Conservation (phyloP, 805 yeast genomes). For the Saccharomycopsis fermentans region DNA sequence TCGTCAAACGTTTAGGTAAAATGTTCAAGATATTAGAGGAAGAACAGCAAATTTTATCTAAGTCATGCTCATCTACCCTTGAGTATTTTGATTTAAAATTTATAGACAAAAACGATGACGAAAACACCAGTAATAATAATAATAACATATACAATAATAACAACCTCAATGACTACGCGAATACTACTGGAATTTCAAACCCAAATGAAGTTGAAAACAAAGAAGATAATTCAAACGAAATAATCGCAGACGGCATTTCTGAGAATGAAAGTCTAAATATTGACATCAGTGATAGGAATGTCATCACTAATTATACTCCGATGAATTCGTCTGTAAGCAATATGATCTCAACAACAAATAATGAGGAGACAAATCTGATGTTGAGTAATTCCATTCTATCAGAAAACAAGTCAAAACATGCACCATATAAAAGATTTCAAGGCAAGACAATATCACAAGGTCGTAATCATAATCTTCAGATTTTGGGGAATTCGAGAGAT, state of each 20-base stretch:
- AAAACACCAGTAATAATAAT: slow-evolving; percentile 10
- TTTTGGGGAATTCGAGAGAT: background rate
- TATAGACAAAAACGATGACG: slow-evolving; percentile 13
- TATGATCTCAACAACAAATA: background rate
- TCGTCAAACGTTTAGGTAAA: slow-evolving; percentile 71
- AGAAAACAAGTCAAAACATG: background rate
- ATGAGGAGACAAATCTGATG: background rate
- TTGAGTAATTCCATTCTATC: background rate
- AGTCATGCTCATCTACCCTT: slow-evolving; percentile 21
- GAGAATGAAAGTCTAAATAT: background rate
- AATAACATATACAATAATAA: background rate
- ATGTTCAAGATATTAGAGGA: slow-evolving; percentile 89
- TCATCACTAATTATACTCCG: background rate
- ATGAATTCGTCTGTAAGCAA: background rate
- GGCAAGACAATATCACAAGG: background rate
- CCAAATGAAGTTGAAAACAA: no score
- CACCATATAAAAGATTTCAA: background rate
- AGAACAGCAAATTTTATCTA: slow-evolving; percentile 68
- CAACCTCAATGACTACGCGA: background rate
- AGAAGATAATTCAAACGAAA: background rate
- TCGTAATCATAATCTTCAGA: background rate
- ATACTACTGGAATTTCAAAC: slow-evolving; percentile 12
- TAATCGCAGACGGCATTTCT: background rate
- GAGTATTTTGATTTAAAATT: slow-evolving; percentile 8
- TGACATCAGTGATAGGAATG: background rate